Evolutionary conservation across 169 alveolate genomes (phyloP), one percentile per base, ranked within the genome.

Genomic region (Plasmodium inui): DNA sequence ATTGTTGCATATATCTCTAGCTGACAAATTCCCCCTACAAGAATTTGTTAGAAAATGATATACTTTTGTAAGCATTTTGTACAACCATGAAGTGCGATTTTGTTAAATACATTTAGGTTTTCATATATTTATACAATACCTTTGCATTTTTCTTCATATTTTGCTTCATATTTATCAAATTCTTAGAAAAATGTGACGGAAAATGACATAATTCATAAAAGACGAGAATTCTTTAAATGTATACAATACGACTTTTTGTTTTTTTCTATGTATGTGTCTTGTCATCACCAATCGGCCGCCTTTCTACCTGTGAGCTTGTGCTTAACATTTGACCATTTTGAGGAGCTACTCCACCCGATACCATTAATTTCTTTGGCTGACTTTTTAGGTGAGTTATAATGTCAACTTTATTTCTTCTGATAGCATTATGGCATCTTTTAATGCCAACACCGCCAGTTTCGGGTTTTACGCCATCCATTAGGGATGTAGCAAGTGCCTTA

Each of bases 401-500:
- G 76, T 67, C 76, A 9, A 19, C 9, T 67, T 67, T 67, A 67
- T 67, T 67, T 67, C n/a, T 67, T 22, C 76, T 67, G n/a, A 67
- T 67, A 67, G 76, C 39, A 67, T 19, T 67, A 28, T 67, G 76
- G 76, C 76, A 67, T 28, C n/a, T 67, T 7, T 19, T 67, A 19
- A 28, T 67, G 30, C 76, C 76, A 7, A 26, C 76, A 26, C 2
- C 76, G 9, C 6, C 37, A 22, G 76, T 67, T 67, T 19, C 8
- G 34, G 76, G 76, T 67, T 67, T 67, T 67, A 67, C 76, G 5
- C 76, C 76, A 67, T 67, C 76, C 76, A 8, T 67, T 26, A 67
- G 76, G 76, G 76, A 67, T 28, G 76, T 67, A 67, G 30, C 30
- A 37, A 67, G 2, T 67, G 32, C 12, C 5, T 22, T 67, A 12